Conservation (phyloP, 2,329 filamentous ascomycete species). For the Monosporascus sp. region DNA sequence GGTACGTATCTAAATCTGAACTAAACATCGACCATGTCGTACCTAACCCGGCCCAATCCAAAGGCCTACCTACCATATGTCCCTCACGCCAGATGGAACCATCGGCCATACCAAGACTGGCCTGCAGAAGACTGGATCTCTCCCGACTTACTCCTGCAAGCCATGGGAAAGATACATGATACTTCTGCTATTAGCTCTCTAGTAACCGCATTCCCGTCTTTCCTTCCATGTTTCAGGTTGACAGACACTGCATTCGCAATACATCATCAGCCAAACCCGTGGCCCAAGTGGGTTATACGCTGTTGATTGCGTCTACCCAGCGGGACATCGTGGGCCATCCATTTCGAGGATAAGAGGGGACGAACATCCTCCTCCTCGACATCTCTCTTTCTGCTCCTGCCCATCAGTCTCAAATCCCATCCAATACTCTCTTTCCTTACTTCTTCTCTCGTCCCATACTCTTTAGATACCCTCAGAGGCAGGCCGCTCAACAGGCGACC, state of each 20-base stretch:
- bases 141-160: conserved; percentile 8
- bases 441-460: conserved; percentile 18
- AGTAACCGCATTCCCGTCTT: conserved; percentile 14
- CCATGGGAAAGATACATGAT: conserved; percentile 13
- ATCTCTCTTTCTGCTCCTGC: conserved; percentile 16
- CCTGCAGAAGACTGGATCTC: conserved; percentile 1
- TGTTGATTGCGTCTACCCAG: conserved; percentile 22
- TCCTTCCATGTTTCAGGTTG: conserved; percentile 30
- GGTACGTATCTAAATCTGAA: not conserved
- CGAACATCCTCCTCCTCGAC: conserved; percentile 19
- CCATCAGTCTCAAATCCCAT: conserved; percentile 26
- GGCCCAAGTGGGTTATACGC: conserved; percentile 12
- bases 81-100: not conserved
- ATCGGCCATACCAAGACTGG: conserved; percentile 11
- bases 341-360: conserved; percentile 29
- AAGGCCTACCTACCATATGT: conserved; percentile 5
- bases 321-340: conserved; percentile 16
- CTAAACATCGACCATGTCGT: conserved; percentile 1
- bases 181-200: conserved; percentile 7
- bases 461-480: conserved; percentile 23
- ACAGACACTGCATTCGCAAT: conserved; percentile 13
- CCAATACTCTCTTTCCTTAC: conserved; percentile 23
- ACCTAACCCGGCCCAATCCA: conserved; percentile 11
- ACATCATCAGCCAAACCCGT: conserved; percentile 17
- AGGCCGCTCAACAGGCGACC: conserved; percentile 17